Evolutionary conservation across 176 grass and related monocot genomes (phyloP), one percentile per base, ranked within the genome.

Genomic region (Eragrostis curvula): DNA sequence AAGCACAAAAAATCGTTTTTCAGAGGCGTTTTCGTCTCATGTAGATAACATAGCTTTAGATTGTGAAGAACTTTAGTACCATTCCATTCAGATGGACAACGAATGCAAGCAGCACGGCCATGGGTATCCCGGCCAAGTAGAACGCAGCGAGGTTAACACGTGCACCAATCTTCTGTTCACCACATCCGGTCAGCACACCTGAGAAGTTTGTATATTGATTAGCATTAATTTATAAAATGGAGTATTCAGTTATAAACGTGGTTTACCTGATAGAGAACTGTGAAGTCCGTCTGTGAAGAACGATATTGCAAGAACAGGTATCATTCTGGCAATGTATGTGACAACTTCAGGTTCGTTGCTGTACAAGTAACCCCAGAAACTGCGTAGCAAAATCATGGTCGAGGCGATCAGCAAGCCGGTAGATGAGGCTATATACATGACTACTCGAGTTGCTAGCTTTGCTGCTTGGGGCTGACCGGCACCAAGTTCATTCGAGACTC

Each of bases 311-410:
- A 83, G 70, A 40, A 83, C 14, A 0, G 81, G 56, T 62, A 83
- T 61, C 68, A 74, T 74, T 41, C 16, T 63, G 1, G 68, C 81
- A 44, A 83, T 45, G n/a, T 83, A 83, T 11, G 24, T 30, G 69
- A 72, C 25, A 7, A 83, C 69, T 65, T 83, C 81, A 18, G 32
- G 68, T 25, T 83, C 69, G 8, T 83, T 74, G 43, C 70, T 83
- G 17, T 83, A 83, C 59, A 59, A 45, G 51, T 83, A 74, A 9
- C 57, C 70, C 69, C 81, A 83, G 42, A 74, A 12, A 30, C 41
- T 36, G 21, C 29, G 53, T 43, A 83, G 14, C 27, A 83, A 9
- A 66, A 83, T 62, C 69, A 83, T 74, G 55, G 58, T 41, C 8
- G 30, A 50, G 18, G 24, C 81, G 0, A 83, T 25, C 18, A 73